phyloP scores from a whole-genome alignment of 805 yeast genomes.

The Lipomyces kockii region DNA sequence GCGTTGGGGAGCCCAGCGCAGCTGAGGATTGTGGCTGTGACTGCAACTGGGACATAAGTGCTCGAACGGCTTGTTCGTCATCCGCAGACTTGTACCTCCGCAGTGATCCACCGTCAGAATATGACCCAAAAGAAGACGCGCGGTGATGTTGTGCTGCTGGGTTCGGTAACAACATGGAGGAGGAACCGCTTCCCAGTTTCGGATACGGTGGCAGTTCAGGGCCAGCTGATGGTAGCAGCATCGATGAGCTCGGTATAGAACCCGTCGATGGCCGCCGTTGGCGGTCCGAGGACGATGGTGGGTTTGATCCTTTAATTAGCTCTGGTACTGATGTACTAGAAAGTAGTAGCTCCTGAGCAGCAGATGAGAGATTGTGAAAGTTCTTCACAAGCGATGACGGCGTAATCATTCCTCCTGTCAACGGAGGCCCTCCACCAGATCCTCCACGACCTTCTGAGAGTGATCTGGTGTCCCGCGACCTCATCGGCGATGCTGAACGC shows the following conservation, averaged over 20 bases:
- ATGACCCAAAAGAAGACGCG: conserved; percentile 23
- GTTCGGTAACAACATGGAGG: conserved; percentile 6
- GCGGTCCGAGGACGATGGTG: conserved; percentile 3
- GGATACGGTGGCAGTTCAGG: conserved; percentile 31
- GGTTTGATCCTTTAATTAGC: conserved; percentile 11
- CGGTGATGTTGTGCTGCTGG: conserved; percentile 18
- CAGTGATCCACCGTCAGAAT: conserved; percentile 23
- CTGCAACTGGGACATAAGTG: conserved; percentile 1
- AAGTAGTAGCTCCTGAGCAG: conserved; percentile 34
- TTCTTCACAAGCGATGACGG: conserved; percentile 30
- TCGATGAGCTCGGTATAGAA: conserved; percentile 16
- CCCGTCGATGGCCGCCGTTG: conserved; percentile 25
- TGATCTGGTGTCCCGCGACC: conserved; percentile 19
- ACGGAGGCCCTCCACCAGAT: background rate
- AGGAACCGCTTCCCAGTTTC: conserved; percentile 7
- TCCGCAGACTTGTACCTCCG: conserved; percentile 33
- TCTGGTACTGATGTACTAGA: conserved; percentile 31
- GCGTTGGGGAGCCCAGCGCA: conserved; percentile 19
- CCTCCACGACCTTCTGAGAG: conserved; percentile 17
- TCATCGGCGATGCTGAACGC: conserved; percentile 34
- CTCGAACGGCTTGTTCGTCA: conserved; percentile 16
- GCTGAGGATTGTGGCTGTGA: conserved; percentile 11
- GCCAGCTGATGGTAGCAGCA: conserved; percentile 31
- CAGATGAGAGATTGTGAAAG: conserved; percentile 31
- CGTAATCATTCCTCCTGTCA: conserved; percentile 26